phyloP scores from a whole-genome alignment of 2,329 filamentous ascomycete genomes.

The Beauveria australis region DNA sequence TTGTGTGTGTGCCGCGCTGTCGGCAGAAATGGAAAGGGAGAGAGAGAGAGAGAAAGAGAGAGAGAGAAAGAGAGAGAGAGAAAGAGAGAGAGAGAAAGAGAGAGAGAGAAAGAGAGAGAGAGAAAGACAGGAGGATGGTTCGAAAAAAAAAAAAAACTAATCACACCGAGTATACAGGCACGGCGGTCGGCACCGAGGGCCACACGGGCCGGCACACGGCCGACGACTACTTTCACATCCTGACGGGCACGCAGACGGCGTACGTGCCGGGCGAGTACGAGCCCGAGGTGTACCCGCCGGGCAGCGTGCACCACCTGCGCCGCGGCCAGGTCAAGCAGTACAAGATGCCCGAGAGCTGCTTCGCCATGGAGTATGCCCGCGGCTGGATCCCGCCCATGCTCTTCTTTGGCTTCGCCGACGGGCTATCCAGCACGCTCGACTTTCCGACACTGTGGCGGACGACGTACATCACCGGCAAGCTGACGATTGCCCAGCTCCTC shows the following conservation, averaged over 20 bases:
- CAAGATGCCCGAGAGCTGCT: slow-evolving; percentile 67
- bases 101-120: no score
- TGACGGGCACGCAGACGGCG: slow-evolving; percentile 67
- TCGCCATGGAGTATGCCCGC: slow-evolving; percentile 74
- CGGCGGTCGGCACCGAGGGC: slow-evolving; percentile 75
- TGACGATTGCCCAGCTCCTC: slow-evolving; percentile 69
- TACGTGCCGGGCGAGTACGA: slow-evolving; percentile 62
- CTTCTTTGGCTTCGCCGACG: slow-evolving; percentile 80
- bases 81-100: no score
- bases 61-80: no score
- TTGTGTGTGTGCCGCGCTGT: no score
- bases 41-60: no score
- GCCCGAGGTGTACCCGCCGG: slow-evolving; percentile 61
- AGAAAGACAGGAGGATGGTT: neutral
- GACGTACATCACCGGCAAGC: slow-evolving; percentile 60
- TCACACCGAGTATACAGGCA: slow-evolving; percentile 32
- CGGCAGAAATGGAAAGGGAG: no score
- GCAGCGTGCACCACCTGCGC: slow-evolving; percentile 62
- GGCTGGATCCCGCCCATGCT: slow-evolving; percentile 94
- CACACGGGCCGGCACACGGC: slow-evolving; percentile 84
- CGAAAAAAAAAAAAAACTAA: neutral
- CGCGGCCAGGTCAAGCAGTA: slow-evolving; percentile 75
- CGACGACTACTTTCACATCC: slow-evolving; percentile 92
- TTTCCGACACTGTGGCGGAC: slow-evolving; percentile 78
- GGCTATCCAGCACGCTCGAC: slow-evolving; percentile 71